phyloP scores from a whole-genome alignment of 148 eudicot species.

The Rhododendron williamsianum region DNA sequence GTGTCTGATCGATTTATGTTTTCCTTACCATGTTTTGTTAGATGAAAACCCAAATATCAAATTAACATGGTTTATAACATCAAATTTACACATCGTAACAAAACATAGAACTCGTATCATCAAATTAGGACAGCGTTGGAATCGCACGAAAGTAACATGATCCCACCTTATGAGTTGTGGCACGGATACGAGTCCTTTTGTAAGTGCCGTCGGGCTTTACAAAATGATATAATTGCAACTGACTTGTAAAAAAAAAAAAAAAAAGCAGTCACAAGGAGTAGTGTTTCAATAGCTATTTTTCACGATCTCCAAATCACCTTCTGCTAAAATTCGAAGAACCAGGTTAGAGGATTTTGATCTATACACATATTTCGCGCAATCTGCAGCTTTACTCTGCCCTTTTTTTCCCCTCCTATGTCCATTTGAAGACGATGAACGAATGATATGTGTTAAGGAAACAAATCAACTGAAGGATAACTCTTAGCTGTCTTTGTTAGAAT shows the following conservation, averaged over 20 bases:
- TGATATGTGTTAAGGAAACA: neutral
- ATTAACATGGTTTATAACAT: neutral
- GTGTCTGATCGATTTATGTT: neutral
- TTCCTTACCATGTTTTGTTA: neutral
- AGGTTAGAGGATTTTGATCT: neutral
- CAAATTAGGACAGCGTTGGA: neutral
- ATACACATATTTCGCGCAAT: neutral
- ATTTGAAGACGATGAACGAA: neutral
- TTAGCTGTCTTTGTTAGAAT: neutral
- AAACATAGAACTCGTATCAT: no score
- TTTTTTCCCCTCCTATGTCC: neutral
- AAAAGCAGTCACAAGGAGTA: neutral
- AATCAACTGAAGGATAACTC: neutral
- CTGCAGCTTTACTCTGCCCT: neutral
- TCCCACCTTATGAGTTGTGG: neutral
- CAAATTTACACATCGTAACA: neutral
- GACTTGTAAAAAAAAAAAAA: no score
- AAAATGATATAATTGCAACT: no score
- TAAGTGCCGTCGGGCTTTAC: no score
- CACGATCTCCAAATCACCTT: neutral
- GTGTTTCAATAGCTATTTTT: neutral
- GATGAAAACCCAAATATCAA: neutral
- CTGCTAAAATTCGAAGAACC: slow-evolving; percentile 12
- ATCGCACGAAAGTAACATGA: no score
- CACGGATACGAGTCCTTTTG: neutral